These are phyloP conservation scores for Leccinellum luteum DNA, from an alignment of 768 basidiomycete genomes.

Conservation along the genomic window DNA sequence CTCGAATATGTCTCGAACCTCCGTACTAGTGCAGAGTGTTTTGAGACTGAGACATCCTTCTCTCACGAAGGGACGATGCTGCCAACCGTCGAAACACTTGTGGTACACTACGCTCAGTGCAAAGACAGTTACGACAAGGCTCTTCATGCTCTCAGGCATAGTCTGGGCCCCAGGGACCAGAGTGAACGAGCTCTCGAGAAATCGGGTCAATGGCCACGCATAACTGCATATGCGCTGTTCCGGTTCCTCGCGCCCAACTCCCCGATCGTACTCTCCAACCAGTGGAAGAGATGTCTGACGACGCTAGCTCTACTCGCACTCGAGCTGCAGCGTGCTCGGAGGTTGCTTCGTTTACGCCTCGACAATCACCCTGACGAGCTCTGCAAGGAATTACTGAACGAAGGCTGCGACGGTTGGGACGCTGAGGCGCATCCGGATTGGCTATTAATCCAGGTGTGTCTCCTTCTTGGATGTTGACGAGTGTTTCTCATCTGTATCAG, in stretches of 20 bases:
- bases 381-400: slow-evolving; percentile 23
- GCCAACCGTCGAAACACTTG: neutral
- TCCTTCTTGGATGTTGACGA: neutral
- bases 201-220: slow-evolving; percentile 35
- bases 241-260: slow-evolving; percentile 28
- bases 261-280: slow-evolving; percentile 3
- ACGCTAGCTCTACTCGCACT: slow-evolving; percentile 29
- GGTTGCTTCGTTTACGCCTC: slow-evolving; percentile 28
- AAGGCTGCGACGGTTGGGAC: slow-evolving; percentile 20
- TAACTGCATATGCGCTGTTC: slow-evolving; percentile 32
- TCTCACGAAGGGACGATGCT: neutral
- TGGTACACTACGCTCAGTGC: slow-evolving; percentile 7
- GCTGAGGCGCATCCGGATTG: slow-evolving; percentile 34
- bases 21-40: slow-evolving; percentile 11
- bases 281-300: slow-evolving; percentile 34
- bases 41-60: slow-evolving; percentile 3
- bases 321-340: slow-evolving; percentile 36
- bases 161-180: slow-evolving; percentile 10
- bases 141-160: neutral
- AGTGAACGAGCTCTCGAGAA: slow-evolving; percentile 11
- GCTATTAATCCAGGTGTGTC: slow-evolving; percentile 44
- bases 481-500: slow-evolving; percentile 19
- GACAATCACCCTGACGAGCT: slow-evolving; percentile 31
- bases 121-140: neutral
- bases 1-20: slow-evolving; percentile 13